A percentile compares a stretch with the other conserved stretches of the same genome.
Evolutionary conservation across 352 stramenopile genomes (phyloP).

Genomic region (Phytophthora parvispora): DNA sequence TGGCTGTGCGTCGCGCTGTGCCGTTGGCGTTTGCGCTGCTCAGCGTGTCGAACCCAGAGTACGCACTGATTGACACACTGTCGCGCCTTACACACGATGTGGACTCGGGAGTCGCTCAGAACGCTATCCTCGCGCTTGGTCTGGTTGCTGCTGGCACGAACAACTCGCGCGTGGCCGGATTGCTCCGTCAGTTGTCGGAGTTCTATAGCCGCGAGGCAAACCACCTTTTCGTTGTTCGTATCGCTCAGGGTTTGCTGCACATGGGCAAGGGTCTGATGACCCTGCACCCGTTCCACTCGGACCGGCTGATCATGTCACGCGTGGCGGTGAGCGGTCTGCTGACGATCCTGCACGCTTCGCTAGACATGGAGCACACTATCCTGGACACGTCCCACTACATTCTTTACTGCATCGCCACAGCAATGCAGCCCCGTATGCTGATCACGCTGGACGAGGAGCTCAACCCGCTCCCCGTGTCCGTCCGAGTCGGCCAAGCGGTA

Average conservation of each 20-base stretch:
- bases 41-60: constrained; percentile 99
- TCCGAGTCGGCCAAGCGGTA: constrained; percentile 99
- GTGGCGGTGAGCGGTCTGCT: constrained; percentile 97
- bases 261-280: constrained; percentile 99
- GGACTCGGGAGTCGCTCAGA: constrained; percentile 97
- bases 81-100: constrained; percentile 99
- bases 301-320: constrained; percentile 91
- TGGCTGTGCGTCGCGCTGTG: constrained; percentile 97
- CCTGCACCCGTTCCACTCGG: constrained; percentile 98
- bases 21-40: constrained; percentile 97
- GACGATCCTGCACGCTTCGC: constrained; percentile 95
- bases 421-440: constrained; percentile 99
- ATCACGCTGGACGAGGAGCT: constrained; percentile 98
- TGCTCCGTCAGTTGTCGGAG: constrained; percentile 97
- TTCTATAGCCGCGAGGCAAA: constrained; percentile 99
- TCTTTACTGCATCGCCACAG: constrained; percentile 98
- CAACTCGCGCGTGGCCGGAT: constrained; percentile 98
- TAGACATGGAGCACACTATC: constrained; percentile 99
- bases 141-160: constrained; percentile 99
- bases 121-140: constrained; percentile 97
- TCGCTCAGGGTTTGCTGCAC: constrained; percentile 99
- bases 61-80: constrained; percentile 96
- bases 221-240: constrained; percentile 98
- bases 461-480: constrained; percentile 96
- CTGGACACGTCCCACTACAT: constrained; percentile 99